Percentiles rank a stretch among this genome's conserved stretches.
These are phyloP conservation scores for Nadsonia fulvescens DNA, from an alignment of 805 yeast species.

Conservation along the genomic window DNA sequence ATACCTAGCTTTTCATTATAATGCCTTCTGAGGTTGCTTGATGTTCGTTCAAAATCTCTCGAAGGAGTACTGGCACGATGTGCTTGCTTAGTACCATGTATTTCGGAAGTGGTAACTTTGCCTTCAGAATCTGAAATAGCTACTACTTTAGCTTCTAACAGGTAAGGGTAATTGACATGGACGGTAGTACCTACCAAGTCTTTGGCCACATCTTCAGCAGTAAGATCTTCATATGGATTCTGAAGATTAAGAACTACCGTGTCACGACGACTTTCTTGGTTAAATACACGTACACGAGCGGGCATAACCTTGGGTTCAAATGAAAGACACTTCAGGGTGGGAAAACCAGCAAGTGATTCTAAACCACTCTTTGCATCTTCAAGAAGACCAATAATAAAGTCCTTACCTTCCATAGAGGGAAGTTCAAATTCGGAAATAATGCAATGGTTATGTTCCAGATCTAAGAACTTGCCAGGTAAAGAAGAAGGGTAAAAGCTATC, in stretches of 20 bases:
- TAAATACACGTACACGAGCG: constrained; percentile 61
- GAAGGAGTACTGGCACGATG: constrained; percentile 30
- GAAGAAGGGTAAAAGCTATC: constrained; percentile 56
- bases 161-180: constrained; percentile 79
- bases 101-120: constrained; percentile 13
- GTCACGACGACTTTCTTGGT: constrained; percentile 67
- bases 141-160: constrained; percentile 60
- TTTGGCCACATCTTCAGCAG: constrained; percentile 47
- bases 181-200: constrained; percentile 43
- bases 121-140: constrained; percentile 30
- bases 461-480: constrained; percentile 55
- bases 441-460: constrained; percentile 67
- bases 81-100: too few relatives aligned
- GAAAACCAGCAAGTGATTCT: constrained; percentile 78
- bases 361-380: constrained; percentile 52
- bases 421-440: constrained; percentile 37
- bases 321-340: constrained; percentile 57
- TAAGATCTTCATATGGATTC: constrained; percentile 22
- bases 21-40: constrained; percentile 22
- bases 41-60: constrained; percentile 27
- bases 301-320: constrained; percentile 27
- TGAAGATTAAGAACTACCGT: constrained; percentile 54
- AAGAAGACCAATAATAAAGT: constrained; percentile 31
- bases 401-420: constrained; percentile 27
- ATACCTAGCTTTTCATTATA: constrained; percentile 41